Evolutionary conservation across 1,284 basidiomycete genomes (phyloP).

Genomic region (Ceratobasidium sp.): DNA sequence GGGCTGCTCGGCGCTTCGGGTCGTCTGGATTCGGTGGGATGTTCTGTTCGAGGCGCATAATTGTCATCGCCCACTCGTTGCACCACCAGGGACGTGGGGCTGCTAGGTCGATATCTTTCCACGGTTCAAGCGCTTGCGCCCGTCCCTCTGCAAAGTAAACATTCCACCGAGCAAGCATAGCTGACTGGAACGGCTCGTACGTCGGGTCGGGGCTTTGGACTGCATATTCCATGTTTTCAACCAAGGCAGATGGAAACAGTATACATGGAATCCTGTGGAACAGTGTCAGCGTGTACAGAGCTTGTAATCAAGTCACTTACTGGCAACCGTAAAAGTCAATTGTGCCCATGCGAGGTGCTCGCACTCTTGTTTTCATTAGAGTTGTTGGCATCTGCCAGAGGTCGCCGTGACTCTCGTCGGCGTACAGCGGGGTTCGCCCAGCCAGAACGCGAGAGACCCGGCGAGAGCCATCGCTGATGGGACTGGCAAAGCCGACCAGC

Average conservation of each 20-base stretch:
- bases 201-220: background rate
- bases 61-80: slow-evolving; percentile 2
- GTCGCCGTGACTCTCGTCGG: no score
- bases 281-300: no score
- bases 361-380: no score
- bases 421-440: no score
- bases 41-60: background rate
- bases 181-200: background rate
- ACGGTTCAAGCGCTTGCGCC: background rate
- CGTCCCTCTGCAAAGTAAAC: background rate
- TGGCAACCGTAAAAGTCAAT: no score
- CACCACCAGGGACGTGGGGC: background rate
- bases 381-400: no score
- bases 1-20: background rate
- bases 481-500: no score
- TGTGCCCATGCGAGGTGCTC: no score
- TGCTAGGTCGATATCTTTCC: background rate
- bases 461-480: no score
- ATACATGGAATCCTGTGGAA: background rate
- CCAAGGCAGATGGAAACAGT: background rate
- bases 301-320: no score
- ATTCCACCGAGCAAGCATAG: background rate
- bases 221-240: background rate
- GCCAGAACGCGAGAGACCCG: no score
- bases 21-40: background rate